Conservation (phyloP, 1,139 yeast genomes). For the Geotrichum bryndzae region DNA sequence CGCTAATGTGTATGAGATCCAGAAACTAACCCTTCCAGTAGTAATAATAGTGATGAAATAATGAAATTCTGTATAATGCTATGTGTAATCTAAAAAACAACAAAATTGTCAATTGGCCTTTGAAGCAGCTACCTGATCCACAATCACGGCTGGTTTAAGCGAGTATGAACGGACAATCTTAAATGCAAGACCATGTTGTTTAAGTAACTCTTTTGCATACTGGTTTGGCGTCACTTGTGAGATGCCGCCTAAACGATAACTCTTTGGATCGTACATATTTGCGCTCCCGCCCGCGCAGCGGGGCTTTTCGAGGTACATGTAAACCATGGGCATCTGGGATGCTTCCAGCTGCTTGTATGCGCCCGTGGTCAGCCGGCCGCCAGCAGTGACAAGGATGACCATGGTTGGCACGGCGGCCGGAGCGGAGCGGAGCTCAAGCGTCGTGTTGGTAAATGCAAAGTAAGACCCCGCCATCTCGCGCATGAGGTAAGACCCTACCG, state of each 20-base stretch:
- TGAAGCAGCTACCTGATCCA: neutral
- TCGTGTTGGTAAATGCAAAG: constrained; percentile 5
- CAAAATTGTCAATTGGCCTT: neutral
- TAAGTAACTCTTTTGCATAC: constrained; percentile 8
- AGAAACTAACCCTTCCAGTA: neutral
- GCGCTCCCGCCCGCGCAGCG: neutral
- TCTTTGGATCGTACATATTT: neutral
- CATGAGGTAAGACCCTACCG: constrained; percentile 12
- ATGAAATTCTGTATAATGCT: neutral
- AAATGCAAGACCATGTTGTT: constrained; percentile 7
- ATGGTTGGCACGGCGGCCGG: neutral
- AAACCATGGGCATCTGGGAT: constrained; percentile 13
- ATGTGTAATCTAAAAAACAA: neutral
- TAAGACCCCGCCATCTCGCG: constrained; percentile 17
- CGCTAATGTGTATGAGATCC: neutral
- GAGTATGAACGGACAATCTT: constrained; percentile 8
- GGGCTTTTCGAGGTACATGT: constrained; percentile 14
- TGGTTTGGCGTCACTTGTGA: constrained; percentile 9
- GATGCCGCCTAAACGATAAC: constrained; percentile 6
- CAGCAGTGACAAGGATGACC: constrained; percentile 13
- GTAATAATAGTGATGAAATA: neutral
- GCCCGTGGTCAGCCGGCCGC: constrained; percentile 8
- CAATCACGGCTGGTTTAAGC: neutral
- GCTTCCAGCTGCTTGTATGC: constrained; percentile 13
- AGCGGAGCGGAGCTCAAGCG: neutral